These are phyloP conservation scores for Striga hermonthica DNA, from an alignment of 305 asterid genomes.

Conservation along the genomic window DNA sequence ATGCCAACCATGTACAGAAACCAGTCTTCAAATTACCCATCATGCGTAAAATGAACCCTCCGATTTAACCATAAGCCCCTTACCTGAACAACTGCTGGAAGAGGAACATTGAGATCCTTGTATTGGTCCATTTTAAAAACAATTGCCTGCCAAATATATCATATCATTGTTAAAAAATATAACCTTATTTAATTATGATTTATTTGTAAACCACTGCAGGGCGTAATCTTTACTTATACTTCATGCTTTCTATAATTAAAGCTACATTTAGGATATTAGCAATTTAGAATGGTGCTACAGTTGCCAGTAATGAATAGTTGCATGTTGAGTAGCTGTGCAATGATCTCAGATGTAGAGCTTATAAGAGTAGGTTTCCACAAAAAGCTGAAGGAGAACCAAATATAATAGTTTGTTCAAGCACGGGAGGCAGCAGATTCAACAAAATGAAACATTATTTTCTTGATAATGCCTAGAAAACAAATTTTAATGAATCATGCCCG, in stretches of 20 bases:
- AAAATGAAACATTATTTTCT: slow-evolving; percentile 3
- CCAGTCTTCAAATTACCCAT: not conserved
- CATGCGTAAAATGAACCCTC: not conserved
- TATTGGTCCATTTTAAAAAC: slow-evolving; percentile 67
- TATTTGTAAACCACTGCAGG: not conserved
- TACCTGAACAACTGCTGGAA: slow-evolving; percentile 93
- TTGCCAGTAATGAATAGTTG: not conserved
- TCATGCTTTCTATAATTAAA: too few species aligned
- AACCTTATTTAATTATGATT: not conserved
- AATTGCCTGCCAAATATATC: slow-evolving; percentile 63
- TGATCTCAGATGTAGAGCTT: slow-evolving; percentile 20
- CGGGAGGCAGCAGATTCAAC: slow-evolving; percentile 18
- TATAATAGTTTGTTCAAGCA: not conserved
- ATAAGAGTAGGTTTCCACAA: slow-evolving; percentile 5
- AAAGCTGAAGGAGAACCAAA: slow-evolving; percentile 13
- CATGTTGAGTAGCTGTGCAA: not conserved
- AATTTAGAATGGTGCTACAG: not conserved
- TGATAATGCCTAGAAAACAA: slow-evolving; percentile 15
- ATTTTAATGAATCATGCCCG: too few species aligned
- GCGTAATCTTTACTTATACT: not conserved
- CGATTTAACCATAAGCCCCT: slow-evolving; percentile 27
- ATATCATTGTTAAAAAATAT: slow-evolving; percentile 27
- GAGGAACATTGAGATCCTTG: slow-evolving; percentile 81
- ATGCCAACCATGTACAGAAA: slow-evolving; percentile 27
- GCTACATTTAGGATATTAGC: too few species aligned